Conservation (phyloP, 1,284 basidiomycete genomes). For the Irpex sp. region DNA sequence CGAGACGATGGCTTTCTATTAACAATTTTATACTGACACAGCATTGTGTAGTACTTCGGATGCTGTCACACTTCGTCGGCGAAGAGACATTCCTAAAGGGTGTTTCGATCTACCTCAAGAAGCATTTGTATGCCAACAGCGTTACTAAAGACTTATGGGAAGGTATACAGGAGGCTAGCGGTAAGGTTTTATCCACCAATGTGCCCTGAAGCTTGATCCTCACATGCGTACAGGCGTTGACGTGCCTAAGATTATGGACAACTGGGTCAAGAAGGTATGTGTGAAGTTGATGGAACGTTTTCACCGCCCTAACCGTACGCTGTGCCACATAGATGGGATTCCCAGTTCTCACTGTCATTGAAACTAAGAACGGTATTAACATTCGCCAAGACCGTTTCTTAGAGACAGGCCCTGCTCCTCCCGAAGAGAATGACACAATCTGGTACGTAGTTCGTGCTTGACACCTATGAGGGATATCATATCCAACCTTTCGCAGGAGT, state of each 20-base stretch:
- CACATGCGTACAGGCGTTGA: constrained; percentile 50
- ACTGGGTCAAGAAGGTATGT: constrained; percentile 85
- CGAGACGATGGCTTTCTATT: background rate
- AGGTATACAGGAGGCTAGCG: constrained; percentile 79
- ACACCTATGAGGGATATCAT: background rate
- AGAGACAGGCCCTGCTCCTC: constrained; percentile 75
- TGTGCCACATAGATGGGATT: constrained; percentile 38
- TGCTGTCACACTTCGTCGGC: constrained; percentile 88
- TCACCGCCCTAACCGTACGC: too few species aligned
- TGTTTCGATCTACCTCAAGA: constrained; percentile 91
- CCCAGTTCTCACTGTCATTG: constrained; percentile 86
- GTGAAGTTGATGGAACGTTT: background rate
- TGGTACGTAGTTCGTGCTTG: constrained; percentile 37
- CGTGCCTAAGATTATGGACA: constrained; percentile 82
- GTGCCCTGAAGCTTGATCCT: too few species aligned
- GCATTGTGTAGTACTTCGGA: constrained; percentile 70
- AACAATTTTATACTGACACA: background rate
- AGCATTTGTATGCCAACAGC: constrained; percentile 80
- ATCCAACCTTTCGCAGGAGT: constrained; percentile 42
- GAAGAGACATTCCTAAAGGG: constrained; percentile 87
- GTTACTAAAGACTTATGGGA: constrained; percentile 89
- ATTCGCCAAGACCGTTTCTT: constrained; percentile 93
- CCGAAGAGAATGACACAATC: constrained; percentile 87
- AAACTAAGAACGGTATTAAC: constrained; percentile 65
- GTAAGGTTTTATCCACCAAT: constrained; percentile 20